Evolutionary conservation across 1,284 basidiomycete genomes (phyloP), one percentile per base, ranked within the genome.

Genomic region (Flammula alnicola): DNA sequence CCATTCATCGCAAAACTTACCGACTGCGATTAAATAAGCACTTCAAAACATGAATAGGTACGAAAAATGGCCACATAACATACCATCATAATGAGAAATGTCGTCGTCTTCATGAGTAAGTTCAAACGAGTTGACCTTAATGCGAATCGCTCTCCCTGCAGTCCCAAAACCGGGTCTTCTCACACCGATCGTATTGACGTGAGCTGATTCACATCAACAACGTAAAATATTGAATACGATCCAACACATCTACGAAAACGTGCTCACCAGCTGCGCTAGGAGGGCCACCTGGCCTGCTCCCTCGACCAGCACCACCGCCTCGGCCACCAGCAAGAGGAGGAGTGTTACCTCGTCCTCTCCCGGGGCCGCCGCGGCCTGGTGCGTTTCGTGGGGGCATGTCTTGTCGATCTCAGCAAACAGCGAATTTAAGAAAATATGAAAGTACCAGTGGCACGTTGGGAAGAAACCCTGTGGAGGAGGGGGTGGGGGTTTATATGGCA

Each of bases 41-140:
- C n/a, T n/a, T n/a, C n/a, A n/a, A n/a, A n/a, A n/a, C n/a, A n/a
- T n/a, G n/a, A n/a, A n/a, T n/a, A n/a, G n/a, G n/a, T n/a, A n/a
- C n/a, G n/a, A n/a, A n/a, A n/a, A n/a, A n/a, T n/a, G n/a, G n/a
- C n/a, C n/a, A n/a, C n/a, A 30, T 23, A 33, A 59, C 83, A 45
- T 58, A 88, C 87, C 83, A 63, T 91, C 87, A 52, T 91, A 91
- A 52, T 91, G 88, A 40, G 80, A 72, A 19, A 90, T 87, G 2
- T 75, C 76, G 0, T 55, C 63, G 4, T 82, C 72, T 0, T 86
- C 79, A 2, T 84, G 77, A 0, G 71, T 68, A 1, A 78, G 71
- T 5, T 63, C 60, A 52, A 84, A 89, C 25, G 83, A 81, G 58
- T 91, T 91, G n/a, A 86, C 80, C 17, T 63, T 62, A 1, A 91